These are phyloP conservation scores for Flaveria bidentis DNA, from an alignment of 129 eudicot genomes.

Conservation along the genomic window DNA sequence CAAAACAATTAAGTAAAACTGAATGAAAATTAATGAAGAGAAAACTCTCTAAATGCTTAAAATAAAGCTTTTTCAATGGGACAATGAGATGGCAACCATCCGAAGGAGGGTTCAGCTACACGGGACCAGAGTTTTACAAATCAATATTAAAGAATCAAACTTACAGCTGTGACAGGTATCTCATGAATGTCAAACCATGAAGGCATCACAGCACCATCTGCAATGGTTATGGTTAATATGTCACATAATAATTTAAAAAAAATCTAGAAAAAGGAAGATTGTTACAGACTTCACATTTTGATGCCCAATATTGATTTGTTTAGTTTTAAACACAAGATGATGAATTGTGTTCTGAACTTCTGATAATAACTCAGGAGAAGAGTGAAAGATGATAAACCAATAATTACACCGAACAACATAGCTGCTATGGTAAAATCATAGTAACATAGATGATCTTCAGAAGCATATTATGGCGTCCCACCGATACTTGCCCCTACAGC, in stretches of 20 bases:
- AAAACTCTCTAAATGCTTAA: too few relatives aligned
- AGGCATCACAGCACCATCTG: slow-evolving; percentile 93
- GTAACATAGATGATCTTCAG: too few relatives aligned
- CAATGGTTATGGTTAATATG: slow-evolving; percentile 20
- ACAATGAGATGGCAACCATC: slow-evolving; percentile 53
- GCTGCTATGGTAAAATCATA: too few relatives aligned
- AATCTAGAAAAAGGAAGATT: background rate
- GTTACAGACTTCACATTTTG: background rate
- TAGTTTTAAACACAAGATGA: background rate
- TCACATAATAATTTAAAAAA: background rate
- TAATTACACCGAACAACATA: too few relatives aligned
- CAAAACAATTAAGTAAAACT: background rate
- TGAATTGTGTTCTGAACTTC: background rate
- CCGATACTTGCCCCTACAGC: too few relatives aligned
- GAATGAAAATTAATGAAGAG: too few relatives aligned
- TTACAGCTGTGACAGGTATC: slow-evolving; percentile 85
- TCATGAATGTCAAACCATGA: slow-evolving; percentile 97
- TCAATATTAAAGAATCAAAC: slow-evolving; percentile 26
- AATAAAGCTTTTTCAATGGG: too few relatives aligned
- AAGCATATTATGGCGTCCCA: too few relatives aligned
- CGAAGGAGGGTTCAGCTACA: slow-evolving; percentile 22
- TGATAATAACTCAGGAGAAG: background rate
- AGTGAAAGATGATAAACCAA: background rate
- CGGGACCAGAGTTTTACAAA: background rate
- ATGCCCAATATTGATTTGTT: background rate